These are phyloP conservation scores for Fusarium decemcellulare DNA, from an alignment of 2,329 filamentous ascomycete genomes.

Conservation along the genomic window DNA sequence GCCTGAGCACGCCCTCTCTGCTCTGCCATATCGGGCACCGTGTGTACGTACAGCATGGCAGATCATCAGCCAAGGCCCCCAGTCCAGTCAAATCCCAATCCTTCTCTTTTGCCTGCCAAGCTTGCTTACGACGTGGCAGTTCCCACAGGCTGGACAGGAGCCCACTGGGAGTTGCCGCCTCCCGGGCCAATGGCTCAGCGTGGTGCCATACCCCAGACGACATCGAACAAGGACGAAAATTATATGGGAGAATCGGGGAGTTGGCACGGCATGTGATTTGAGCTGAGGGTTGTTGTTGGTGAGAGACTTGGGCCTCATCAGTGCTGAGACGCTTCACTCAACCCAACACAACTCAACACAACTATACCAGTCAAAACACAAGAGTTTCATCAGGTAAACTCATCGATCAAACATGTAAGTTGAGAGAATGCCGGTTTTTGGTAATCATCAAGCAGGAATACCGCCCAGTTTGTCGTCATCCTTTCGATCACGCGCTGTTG, in stretches of 20 bases:
- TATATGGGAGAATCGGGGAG: not conserved
- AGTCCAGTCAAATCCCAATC: too few relatives aligned
- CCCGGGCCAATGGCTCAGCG: constrained; percentile 1
- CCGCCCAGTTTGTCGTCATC: too few relatives aligned
- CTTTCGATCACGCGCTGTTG: too few relatives aligned
- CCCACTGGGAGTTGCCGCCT: not conserved
- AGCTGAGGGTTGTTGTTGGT: not conserved
- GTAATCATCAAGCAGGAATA: too few relatives aligned
- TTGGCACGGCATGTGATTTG: constrained; percentile 17
- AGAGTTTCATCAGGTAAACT: too few relatives aligned
- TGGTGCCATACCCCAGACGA: constrained; percentile 42
- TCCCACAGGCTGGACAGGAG: too few relatives aligned
- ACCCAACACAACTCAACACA: too few relatives aligned
- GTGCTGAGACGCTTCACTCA: too few relatives aligned
- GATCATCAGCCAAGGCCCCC: not conserved
- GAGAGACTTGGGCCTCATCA: not conserved
- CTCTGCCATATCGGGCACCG: constrained; percentile 2
- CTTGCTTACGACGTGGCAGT: not conserved
- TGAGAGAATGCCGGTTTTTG: too few relatives aligned
- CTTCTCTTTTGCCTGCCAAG: not conserved
- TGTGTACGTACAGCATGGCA: not conserved
- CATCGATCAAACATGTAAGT: too few relatives aligned
- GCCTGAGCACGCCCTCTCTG: not conserved
- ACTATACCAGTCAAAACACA: too few relatives aligned
- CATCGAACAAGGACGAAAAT: constrained; percentile 39